Evolutionary conservation across 306 rosid species (phyloP).

Genomic region (Castanopsis chinensis): DNA sequence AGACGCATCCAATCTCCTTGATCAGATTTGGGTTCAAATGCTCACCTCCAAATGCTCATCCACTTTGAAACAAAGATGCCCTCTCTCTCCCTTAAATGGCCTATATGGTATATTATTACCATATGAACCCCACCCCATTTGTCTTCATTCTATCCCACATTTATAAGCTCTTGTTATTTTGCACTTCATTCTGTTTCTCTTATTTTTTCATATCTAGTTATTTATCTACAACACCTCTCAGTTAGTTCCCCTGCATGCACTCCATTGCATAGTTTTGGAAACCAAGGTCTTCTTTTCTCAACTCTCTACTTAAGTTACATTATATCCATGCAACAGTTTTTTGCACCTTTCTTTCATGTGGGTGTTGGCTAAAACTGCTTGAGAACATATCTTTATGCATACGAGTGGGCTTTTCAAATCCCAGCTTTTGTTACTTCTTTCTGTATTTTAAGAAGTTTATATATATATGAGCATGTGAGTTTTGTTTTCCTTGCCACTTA

Average conservation of each 20-base stretch:
- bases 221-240: slow-evolving; percentile 27
- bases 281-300: slow-evolving; percentile 35
- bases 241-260: slow-evolving; percentile 48
- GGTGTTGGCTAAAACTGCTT: neutral
- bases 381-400: neutral
- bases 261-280: slow-evolving; percentile 31
- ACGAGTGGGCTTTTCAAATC: too few relatives aligned
- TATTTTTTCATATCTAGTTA: neutral
- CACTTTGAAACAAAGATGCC: slow-evolving; percentile 33
- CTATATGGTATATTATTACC: slow-evolving; percentile 11
- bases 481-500: neutral
- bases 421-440: neutral
- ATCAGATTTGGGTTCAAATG: slow-evolving; percentile 59
- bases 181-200: slow-evolving; percentile 38
- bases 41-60: slow-evolving; percentile 83
- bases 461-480: neutral
- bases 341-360: slow-evolving; percentile 6
- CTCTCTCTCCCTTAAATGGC: slow-evolving; percentile 11
- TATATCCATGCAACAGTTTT: neutral
- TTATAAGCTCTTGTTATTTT: slow-evolving; percentile 32
- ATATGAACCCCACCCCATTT: slow-evolving; percentile 41
- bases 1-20: slow-evolving; percentile 35
- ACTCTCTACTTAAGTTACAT: slow-evolving; percentile 10
- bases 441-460: neutral
- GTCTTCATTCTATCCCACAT: slow-evolving; percentile 31